phyloP scores from a whole-genome alignment of 2,329 filamentous ascomycete genomes.

The Dichotomopilus funicola region DNA sequence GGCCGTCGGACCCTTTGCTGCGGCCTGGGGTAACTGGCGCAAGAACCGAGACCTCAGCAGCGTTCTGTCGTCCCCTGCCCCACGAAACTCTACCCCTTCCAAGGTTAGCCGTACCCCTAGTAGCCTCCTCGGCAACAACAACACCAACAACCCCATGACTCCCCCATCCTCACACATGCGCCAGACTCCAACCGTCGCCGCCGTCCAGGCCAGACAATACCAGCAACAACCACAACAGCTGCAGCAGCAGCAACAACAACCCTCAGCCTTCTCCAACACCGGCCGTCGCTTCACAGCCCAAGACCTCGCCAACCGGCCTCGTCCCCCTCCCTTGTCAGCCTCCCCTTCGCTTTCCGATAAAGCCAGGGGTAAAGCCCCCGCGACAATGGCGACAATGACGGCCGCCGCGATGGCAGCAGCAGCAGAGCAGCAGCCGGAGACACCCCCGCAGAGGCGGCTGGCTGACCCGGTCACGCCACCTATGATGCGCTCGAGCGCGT shows the following conservation, averaged over 20 bases:
- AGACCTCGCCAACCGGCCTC: slow-evolving; percentile 37
- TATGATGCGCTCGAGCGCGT: slow-evolving; percentile 52
- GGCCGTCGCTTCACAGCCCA: slow-evolving; percentile 52
- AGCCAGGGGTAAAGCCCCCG: slow-evolving; percentile 26
- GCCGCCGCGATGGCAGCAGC: too few species aligned
- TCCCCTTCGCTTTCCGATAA: slow-evolving; percentile 25
- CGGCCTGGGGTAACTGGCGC: slow-evolving; percentile 96
- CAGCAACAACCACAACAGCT: not conserved
- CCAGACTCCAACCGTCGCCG: slow-evolving; percentile 43
- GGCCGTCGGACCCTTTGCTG: slow-evolving; percentile 68
- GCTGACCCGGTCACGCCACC: slow-evolving; percentile 50
- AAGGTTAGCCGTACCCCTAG: slow-evolving; percentile 48
- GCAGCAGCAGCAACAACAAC: slow-evolving; percentile 34
- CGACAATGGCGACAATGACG: slow-evolving; percentile 15
- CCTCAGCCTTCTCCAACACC: slow-evolving; percentile 55
- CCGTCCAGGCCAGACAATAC: slow-evolving; percentile 5
- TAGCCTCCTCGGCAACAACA: slow-evolving; percentile 55
- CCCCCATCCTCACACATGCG: slow-evolving; percentile 74
- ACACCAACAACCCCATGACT: slow-evolving; percentile 59
- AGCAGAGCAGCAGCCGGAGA: slow-evolving; percentile 25
- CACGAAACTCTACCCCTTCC: slow-evolving; percentile 51
- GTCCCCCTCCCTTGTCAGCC: slow-evolving; percentile 22
- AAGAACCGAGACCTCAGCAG: slow-evolving; percentile 56
- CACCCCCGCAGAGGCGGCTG: slow-evolving; percentile 38
- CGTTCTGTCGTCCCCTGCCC: slow-evolving; percentile 38